Base-by-base conservation (phyloP, 345 rosid species). In the Heritiera fomes region DNA sequence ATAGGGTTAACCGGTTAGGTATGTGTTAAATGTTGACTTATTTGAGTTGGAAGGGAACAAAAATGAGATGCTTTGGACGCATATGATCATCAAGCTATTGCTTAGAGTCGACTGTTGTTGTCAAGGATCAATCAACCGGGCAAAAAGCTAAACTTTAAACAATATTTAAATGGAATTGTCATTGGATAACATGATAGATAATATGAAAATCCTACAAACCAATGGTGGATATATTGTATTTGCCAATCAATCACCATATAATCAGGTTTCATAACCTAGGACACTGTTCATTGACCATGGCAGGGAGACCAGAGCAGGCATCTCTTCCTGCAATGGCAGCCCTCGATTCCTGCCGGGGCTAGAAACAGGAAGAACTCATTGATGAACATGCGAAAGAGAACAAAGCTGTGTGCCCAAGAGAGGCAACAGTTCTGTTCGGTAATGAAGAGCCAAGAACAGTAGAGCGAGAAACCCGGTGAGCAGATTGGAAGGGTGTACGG, bases 401-500 rank as follows among this genome's bases (percentile, higher is more conserved):
- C 60, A 50, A 71, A n/a, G 75, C 60, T 47, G 52, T 38, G 45
- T 17, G 49, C 3, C 6, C 13, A 55, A 67, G 63, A 49, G 28
- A 23, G 81, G 75, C 20, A 78, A 72, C 18, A 2, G 4, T 17
- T 53, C 1, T 58, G 86, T 62, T 69, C 77, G 84, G 83, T 40
- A 59, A 73, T 3, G 80, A 71, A 71, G 61, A 71, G 43, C 50
- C 13, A 40, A 46, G 15, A 88, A 83, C 86, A 83, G 84, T 75
- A 40, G 45, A 82, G 88, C 89, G 93, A 53, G 38, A 87, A 88
- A 87, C 83, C 83, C 90, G 91, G 89, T 23, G 3, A 75, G 85
- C 76, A 50, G 88, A 83, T 67, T 75, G 77, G 77, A 59, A 9
- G 23, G 6, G 15, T 13, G 87, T 86, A 87, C 89, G 88, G 88